phyloP scores from a whole-genome alignment of 1,284 basidiomycete species.

The Microbotryum violaceum region DNA sequence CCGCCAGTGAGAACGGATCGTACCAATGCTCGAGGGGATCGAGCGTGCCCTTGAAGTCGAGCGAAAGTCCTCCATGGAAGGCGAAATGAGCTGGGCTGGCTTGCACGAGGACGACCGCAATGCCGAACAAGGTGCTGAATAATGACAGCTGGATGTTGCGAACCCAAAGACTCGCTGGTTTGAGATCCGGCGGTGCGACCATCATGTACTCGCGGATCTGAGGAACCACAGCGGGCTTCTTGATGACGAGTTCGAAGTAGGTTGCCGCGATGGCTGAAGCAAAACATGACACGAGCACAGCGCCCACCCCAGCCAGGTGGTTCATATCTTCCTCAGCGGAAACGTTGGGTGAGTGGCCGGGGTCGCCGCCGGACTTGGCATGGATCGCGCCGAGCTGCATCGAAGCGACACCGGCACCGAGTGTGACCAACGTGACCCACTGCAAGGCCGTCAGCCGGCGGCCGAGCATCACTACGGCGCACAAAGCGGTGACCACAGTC shows the following conservation, averaged over 20 bases:
- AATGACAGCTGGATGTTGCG: constrained; percentile 42
- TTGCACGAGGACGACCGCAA: constrained; percentile 36
- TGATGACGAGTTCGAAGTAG: constrained; percentile 42
- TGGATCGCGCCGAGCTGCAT: constrained; percentile 39
- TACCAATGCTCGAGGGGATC: constrained; percentile 35
- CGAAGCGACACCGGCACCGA: constrained; percentile 41
- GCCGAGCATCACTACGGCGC: constrained; percentile 41
- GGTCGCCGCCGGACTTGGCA: constrained; percentile 17
- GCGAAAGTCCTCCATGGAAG: constrained; percentile 18
- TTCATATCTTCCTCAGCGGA: constrained; percentile 30
- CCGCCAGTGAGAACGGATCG: constrained; percentile 18
- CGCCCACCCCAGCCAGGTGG: constrained; percentile 39
- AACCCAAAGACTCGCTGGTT: constrained; percentile 38
- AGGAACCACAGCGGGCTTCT: constrained; percentile 23
- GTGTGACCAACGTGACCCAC: constrained; percentile 39
- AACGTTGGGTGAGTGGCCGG: constrained; percentile 8
- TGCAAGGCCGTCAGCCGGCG: constrained; percentile 38
- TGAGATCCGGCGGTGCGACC: constrained; percentile 8
- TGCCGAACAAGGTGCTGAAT: constrained; percentile 38
- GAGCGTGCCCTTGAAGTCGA: constrained; percentile 28
- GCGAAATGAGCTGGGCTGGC: constrained; percentile 24
- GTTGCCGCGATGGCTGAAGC: constrained; percentile 42
- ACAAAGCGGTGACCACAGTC: constrained; percentile 42
- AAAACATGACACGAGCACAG: constrained; percentile 40
- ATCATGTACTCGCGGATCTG: constrained; percentile 14